Evolutionary conservation across 2,329 filamentous ascomycete species (phyloP).

Genomic region (Pseudogymnoascus verrucosus): DNA sequence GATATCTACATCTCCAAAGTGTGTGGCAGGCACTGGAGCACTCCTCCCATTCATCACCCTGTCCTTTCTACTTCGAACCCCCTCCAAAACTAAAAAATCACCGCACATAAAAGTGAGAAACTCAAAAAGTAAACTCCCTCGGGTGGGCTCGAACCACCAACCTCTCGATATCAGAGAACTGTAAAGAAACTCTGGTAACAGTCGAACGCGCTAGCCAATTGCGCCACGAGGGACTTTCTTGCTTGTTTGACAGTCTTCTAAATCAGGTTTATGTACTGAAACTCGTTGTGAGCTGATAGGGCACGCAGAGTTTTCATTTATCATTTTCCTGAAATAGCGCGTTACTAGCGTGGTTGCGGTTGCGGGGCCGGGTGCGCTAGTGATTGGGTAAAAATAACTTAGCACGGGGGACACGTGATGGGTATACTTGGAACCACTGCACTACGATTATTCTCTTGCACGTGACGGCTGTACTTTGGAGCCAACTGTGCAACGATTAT

Average conservation of each 20-base stretch:
- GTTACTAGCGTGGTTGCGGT: not conserved
- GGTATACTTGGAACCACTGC: too few relatives aligned
- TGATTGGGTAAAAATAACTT: not conserved
- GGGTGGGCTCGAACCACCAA: conserved; percentile 8
- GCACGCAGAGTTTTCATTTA: not conserved
- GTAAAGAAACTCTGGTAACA: not conserved
- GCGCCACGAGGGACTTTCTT: conserved; percentile 5
- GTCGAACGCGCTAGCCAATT: conserved; percentile 8
- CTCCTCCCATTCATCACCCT: not conserved
- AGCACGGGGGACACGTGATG: not conserved
- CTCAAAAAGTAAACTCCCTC: conserved; percentile 1
- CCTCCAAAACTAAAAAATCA: not conserved
- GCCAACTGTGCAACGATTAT: too few relatives aligned
- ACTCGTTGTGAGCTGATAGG: not conserved
- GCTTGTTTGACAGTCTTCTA: not conserved
- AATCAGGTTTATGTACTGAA: not conserved
- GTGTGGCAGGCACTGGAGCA: too few relatives aligned
- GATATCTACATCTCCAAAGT: too few relatives aligned
- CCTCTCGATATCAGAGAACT: not conserved
- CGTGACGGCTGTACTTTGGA: not conserved
- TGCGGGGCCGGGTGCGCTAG: not conserved
- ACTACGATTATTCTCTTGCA: not conserved
- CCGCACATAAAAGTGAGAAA: not conserved
- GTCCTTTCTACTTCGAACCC: not conserved
- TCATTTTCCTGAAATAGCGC: not conserved